Evolutionary conservation across 192 early-diverging fungal species (phyloP), one percentile per base, ranked within the genome.

Genomic region (Entomortierella beljakovae): DNA sequence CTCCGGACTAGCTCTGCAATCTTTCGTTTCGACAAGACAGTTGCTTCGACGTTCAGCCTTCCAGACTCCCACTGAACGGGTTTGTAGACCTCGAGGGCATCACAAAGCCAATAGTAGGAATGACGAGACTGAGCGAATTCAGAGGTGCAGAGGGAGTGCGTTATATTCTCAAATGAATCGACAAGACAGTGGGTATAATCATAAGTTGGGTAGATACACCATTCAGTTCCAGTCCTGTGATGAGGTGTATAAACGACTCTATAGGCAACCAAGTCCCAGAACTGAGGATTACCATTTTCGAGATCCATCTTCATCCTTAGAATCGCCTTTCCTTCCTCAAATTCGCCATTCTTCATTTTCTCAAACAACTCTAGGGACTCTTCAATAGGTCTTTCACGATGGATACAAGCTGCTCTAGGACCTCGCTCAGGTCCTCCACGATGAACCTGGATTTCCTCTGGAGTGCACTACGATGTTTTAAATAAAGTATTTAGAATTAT

Each of bases 291-390:
- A 50, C 94, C 95, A 82, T 95, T 92, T 80, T 94, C 88, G 84
- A 99, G 88, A 80, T 99, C 94, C 97, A 99, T 99, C 87, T 99
- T 99, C 98, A 99, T 99, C 70, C 98, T 90, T 82, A 99, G 69
- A 42, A 89, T 97, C 2, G 94, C 94, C 76, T 94, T 88, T 37
- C 94, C 92, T 77, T 97, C 96, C 18, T 88, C 90, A 83, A 97
- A 99, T 35, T 92, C 82, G 20, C 98, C 98, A 64, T 94, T 92
- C 87, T 97, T 98, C 98, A 99, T 99, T 81, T 94, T 95, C 59
- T 94, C 83, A 85, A 99, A 99, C 83, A 99, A 93, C 58, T 81
- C 87, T 37, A 99, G 60, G 1, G 96, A 97, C 83, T 99, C 98
- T 49, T 88, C 81, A 38, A 98, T 88, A 22, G 98, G 96, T 62